Evolutionary conservation across 139 green algal genomes (phyloP).

Genomic region (Axilococcus clingmanii): DNA sequence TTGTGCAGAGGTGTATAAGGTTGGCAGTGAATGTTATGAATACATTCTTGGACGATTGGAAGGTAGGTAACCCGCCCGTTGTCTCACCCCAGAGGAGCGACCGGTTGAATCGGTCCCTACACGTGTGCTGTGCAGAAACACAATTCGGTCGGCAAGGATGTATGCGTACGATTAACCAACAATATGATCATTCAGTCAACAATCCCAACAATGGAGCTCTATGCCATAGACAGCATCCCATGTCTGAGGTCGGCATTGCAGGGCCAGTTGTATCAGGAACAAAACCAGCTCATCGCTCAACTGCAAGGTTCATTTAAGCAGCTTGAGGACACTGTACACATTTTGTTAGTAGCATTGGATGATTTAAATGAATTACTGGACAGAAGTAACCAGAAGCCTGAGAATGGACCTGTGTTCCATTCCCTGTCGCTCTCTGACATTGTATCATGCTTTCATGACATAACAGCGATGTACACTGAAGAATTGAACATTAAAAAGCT

Average conservation of each 20-base stretch:
- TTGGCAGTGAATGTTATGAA: conserved; percentile 19
- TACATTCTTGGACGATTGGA: conserved; percentile 14
- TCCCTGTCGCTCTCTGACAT: conserved; percentile 10
- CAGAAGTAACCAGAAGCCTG: not conserved
- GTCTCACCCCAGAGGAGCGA: no score
- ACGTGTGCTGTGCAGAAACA: no score
- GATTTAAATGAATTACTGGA: not conserved
- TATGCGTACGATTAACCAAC: no score
- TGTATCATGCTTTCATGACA: conserved; percentile 6
- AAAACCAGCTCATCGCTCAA: no score
- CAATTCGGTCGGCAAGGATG: no score
- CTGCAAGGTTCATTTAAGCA: no score
- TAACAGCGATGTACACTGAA: conserved; percentile 1
- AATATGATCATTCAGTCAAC: no score
- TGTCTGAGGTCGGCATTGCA: no score
- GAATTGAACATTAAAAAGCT: conserved; percentile 17
- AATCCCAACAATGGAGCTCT: no score
- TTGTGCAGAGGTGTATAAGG: conserved; percentile 17
- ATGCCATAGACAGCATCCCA: no score
- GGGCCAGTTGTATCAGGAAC: no score
- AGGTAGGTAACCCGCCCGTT: conserved; percentile 16
- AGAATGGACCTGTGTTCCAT: conserved; percentile 15
- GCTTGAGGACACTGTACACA: not conserved
- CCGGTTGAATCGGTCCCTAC: no score
- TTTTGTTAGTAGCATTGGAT: not conserved